These are phyloP conservation scores for Lactifluus pinguis DNA, from an alignment of 768 basidiomycete genomes.

Conservation along the genomic window DNA sequence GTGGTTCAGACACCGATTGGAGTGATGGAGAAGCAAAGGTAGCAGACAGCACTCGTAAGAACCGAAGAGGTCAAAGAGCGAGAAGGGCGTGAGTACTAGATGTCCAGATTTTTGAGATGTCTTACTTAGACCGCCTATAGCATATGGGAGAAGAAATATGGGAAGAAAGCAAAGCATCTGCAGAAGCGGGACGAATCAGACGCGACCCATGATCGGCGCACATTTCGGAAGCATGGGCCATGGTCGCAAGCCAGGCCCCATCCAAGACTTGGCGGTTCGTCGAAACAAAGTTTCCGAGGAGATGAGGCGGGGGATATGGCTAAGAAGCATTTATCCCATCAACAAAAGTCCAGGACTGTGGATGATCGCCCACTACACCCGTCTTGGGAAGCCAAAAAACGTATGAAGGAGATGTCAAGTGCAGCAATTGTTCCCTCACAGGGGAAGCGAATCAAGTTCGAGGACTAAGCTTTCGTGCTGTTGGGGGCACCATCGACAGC, in stretches of 20 bases:
- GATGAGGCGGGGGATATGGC: background rate
- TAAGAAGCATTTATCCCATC: slow-evolving; percentile 2
- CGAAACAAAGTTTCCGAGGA: background rate
- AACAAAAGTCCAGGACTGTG: slow-evolving; percentile 10
- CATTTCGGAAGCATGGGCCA: background rate
- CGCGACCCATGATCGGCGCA: background rate
- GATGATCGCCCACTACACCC: slow-evolving; percentile 63
- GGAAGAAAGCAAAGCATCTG: slow-evolving; percentile 84
- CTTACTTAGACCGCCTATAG: slow-evolving; percentile 31
- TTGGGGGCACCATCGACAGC: background rate
- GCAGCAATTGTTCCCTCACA: slow-evolving; percentile 54
- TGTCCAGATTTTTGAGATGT: background rate
- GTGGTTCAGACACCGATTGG: slow-evolving; percentile 69
- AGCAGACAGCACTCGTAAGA: slow-evolving; percentile 49
- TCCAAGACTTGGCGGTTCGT: background rate
- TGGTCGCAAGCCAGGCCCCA: background rate
- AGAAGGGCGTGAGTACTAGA: slow-evolving; percentile 70
- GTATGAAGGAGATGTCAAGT: slow-evolving; percentile 60
- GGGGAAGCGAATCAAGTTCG: slow-evolving; percentile 79
- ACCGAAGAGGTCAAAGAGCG: slow-evolving; percentile 90
- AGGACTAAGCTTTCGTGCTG: slow-evolving; percentile 6
- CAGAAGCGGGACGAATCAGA: slow-evolving; percentile 40
- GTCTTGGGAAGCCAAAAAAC: slow-evolving; percentile 92
- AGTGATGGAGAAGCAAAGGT: slow-evolving; percentile 53
- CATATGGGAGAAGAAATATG: slow-evolving; percentile 98